Evolutionary conservation across 2,329 filamentous ascomycete genomes (phyloP).

Genomic region (Nothophoma quercina): DNA sequence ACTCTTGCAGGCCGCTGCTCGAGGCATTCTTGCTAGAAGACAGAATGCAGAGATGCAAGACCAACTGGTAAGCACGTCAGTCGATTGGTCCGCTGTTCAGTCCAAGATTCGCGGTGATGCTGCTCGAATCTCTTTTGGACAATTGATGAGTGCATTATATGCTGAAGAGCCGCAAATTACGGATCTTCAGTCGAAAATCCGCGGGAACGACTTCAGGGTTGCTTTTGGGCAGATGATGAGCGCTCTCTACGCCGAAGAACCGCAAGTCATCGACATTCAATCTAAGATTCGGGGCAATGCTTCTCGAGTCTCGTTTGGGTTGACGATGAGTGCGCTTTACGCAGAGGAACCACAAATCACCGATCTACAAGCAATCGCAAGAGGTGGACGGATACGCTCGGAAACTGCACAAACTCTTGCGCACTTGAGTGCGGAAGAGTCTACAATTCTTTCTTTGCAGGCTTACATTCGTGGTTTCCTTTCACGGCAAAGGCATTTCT

Average conservation of each 20-base stretch:
- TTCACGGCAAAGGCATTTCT: constrained; percentile 53
- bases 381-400: constrained; percentile 45
- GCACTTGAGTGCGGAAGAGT: constrained; percentile 56
- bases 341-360: constrained; percentile 41
- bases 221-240: constrained; percentile 41
- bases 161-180: constrained; percentile 41
- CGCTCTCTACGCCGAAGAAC: constrained; percentile 41
- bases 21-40: constrained; percentile 57
- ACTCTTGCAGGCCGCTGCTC: constrained; percentile 70
- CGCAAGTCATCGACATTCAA: constrained; percentile 51
- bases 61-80: constrained; percentile 51
- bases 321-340: constrained; percentile 42
- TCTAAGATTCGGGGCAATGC: constrained; percentile 51
- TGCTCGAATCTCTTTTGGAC: constrained; percentile 34
- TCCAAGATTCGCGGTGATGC: constrained; percentile 53
- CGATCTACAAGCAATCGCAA: constrained; percentile 52
- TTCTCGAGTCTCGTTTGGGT: constrained; percentile 32
- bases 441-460: constrained; percentile 59
- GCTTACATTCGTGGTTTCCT: constrained; percentile 59
- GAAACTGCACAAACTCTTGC: constrained; percentile 41
- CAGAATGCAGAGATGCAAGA: constrained; percentile 51
- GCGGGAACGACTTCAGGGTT: constrained; percentile 43
- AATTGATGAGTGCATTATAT: constrained; percentile 43
- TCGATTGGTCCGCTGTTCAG: constrained; percentile 55
- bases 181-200: constrained; percentile 56